phyloP scores from a whole-genome alignment of 371 early-diverging fungal genomes.

The Gilbertella persicaria region DNA sequence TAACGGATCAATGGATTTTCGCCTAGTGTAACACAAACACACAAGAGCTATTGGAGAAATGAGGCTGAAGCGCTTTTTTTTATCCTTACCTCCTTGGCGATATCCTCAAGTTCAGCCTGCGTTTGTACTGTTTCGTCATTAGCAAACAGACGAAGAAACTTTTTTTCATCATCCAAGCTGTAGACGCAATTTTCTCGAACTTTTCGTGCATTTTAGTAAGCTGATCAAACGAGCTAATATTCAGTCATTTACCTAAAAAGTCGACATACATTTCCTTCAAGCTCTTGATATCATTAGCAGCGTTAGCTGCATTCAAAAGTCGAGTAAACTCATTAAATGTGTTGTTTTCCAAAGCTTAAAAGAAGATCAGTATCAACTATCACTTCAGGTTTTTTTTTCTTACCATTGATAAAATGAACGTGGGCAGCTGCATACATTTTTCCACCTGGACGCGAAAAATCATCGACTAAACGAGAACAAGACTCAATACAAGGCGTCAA shows the following conservation, averaged over 20 bases:
- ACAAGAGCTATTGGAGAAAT: conserved; percentile 51
- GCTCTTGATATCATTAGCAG: conserved; percentile 57
- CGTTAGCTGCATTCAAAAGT: conserved; percentile 52
- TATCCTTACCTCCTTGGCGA: conserved; percentile 72
- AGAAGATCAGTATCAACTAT: not conserved
- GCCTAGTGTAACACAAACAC: conserved; percentile 76
- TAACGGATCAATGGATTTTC: conserved; percentile 89
- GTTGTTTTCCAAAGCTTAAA: conserved; percentile 19
- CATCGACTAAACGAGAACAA: conserved; percentile 76
- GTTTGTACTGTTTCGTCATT: conserved; percentile 31
- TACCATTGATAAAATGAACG: conserved; percentile 79
- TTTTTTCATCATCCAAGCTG: conserved; percentile 69
- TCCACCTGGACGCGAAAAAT: conserved; percentile 62
- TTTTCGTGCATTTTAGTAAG: conserved; percentile 13
- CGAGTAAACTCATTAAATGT: conserved; percentile 50
- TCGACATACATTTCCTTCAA: conserved; percentile 78
- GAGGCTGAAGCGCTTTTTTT: conserved; percentile 52
- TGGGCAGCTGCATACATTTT: conserved; percentile 81
- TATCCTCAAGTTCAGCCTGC: conserved; percentile 66
- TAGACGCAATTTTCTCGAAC: conserved; percentile 85
- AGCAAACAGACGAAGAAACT: conserved; percentile 67
- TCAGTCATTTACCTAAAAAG: conserved; percentile 53
- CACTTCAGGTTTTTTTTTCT: not conserved
- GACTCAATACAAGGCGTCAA: conserved; percentile 82
- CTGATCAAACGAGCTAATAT: conserved; percentile 13